phyloP scores from a whole-genome alignment of 2,329 filamentous ascomycete genomes.

The Neodidymelliopsis sp. region DNA sequence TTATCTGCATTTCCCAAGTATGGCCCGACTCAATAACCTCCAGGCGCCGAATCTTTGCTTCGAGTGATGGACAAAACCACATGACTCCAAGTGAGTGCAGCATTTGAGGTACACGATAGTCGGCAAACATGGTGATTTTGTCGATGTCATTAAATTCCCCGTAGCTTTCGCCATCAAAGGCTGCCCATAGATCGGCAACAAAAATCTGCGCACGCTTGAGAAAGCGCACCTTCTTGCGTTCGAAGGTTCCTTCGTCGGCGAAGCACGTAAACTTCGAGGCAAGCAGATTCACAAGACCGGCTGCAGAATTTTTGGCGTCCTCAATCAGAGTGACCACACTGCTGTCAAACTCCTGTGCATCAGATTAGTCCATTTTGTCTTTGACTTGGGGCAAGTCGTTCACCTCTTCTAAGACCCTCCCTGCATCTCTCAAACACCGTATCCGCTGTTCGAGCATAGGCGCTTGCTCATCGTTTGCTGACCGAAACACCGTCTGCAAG shows the following conservation, averaged over 20 bases:
- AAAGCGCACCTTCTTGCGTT: slow-evolving; percentile 78
- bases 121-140: slow-evolving; percentile 98
- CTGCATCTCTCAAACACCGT: slow-evolving; percentile 81
- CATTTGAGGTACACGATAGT: slow-evolving; percentile 96
- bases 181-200: slow-evolving; percentile 95
- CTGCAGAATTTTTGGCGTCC: slow-evolving; percentile 79
- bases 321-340: slow-evolving; percentile 77
- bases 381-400: slow-evolving; percentile 21
- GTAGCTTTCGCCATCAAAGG: slow-evolving; percentile 81
- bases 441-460: slow-evolving; percentile 82
- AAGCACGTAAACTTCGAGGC: slow-evolving; percentile 86
- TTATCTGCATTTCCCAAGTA: slow-evolving; percentile 83
- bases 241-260: slow-evolving; percentile 78
- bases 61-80: slow-evolving; percentile 81
- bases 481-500: slow-evolving; percentile 81
- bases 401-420: slow-evolving; percentile 79
- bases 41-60: slow-evolving; percentile 70
- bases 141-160: slow-evolving; percentile 90
- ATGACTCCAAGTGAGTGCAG: slow-evolving; percentile 83
- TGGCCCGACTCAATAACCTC: slow-evolving; percentile 74
- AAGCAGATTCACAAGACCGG: slow-evolving; percentile 83
- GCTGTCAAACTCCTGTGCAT: slow-evolving; percentile 72
- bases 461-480: slow-evolving; percentile 84
- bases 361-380: slow-evolving; percentile 6
- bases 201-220: slow-evolving; percentile 96